Evolutionary conservation across 805 yeast genomes (phyloP), one percentile per base, ranked within the genome.

Genomic region (Lipomyces sp.): DNA sequence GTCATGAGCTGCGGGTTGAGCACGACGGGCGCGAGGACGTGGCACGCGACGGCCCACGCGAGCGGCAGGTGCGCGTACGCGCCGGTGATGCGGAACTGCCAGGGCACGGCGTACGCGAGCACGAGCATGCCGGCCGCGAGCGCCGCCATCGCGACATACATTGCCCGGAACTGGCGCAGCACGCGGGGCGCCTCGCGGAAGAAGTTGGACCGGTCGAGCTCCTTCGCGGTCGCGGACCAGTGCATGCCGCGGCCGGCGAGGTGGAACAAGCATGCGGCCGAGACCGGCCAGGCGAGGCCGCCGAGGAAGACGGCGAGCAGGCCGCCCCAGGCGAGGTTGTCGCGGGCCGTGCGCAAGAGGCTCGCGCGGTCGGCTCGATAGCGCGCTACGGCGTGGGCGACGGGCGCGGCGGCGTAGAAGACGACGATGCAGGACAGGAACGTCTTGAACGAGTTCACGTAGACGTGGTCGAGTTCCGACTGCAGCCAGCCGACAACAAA

Each of bases 161-260:
- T 47, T 14, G 16, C 5, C 29, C 36, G 18, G 37, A 40, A 47
- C 13, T 28, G 11, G 19, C 21, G 21, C 46, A 40, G 21, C 11
- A 47, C 43, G 49, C 43, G 26, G 2, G 47, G 47, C 16, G 32
- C 26, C 23, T 47, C 51, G 7, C n/a, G 24, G 28, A 47, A 47
- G 34, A 47, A 47, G 23, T 47, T 47, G 10, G 51, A 47, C 2
- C 19, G 7, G 4, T 47, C 46, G 5, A 47, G 39, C 22, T 47
- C 51, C 24, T 47, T 47, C 14, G 51, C 51, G 24, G 51, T 47
- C 7, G 51, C 47, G 16, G 49, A 49, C 51, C 51, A 47, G 32
- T 33, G 39, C 47, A 47, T 41, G 29, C 43, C 31, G 13, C 43
- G 3, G n/a, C 31, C 5, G 22, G 43, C 31, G 40, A 47, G 29